These are phyloP conservation scores for Globisporangium ultimum DNA, from an alignment of 352 stramenopile species.

Conservation along the genomic window DNA sequence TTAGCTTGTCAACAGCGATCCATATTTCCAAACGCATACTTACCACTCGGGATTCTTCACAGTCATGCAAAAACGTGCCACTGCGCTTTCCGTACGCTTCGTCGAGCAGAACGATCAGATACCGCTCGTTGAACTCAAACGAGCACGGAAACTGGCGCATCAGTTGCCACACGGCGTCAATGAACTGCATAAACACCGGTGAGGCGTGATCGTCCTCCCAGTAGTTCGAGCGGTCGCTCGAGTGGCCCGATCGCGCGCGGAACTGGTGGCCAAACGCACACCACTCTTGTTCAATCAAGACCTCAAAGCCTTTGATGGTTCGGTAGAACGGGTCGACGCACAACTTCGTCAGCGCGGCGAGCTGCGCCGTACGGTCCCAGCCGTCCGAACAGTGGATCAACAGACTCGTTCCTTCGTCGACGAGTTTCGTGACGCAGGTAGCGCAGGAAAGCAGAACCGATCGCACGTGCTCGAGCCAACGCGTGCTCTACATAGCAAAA, in stretches of 20 bases:
- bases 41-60: conserved; percentile 85
- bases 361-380: conserved; percentile 98
- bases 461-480: conserved; percentile 81
- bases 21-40: conserved; percentile 5
- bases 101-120: conserved; percentile 92
- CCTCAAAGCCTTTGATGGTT: conserved; percentile 94
- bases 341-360: conserved; percentile 93
- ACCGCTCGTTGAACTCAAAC: conserved; percentile 97
- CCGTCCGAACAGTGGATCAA: conserved; percentile 99
- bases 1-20: not conserved
- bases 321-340: conserved; percentile 97
- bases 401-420: conserved; percentile 88
- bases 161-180: conserved; percentile 98
- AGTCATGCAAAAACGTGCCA: conserved; percentile 97
- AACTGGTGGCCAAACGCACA: conserved; percentile 99
- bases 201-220: conserved; percentile 96
- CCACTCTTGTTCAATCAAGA: conserved; percentile 99
- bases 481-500: conserved; percentile 36
- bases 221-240: conserved; percentile 61
- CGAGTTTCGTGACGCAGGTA: conserved; percentile 86
- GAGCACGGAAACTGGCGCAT: conserved; percentile 94
- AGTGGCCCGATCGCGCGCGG: conserved; percentile 82
- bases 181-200: conserved; percentile 98
- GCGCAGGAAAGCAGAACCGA: conserved; percentile 89
- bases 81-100: conserved; percentile 96